Base-by-base conservation (phyloP, 345 rosid genomes). In the Erucastrum elatum region DNA sequence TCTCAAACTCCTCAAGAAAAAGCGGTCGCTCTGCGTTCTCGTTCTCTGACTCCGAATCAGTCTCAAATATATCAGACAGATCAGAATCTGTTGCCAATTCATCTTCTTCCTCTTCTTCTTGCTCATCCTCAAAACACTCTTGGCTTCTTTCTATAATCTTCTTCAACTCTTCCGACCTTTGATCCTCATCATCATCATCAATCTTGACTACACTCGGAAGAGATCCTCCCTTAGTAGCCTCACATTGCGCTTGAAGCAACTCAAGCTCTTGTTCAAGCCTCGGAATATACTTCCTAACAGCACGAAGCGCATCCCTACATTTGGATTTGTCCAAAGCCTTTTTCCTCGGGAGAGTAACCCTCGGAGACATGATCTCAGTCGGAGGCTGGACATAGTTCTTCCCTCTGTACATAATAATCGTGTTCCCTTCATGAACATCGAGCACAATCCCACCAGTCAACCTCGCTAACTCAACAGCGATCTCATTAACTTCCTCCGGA, bases 321-420 rank as follows among this genome's bases (percentile, higher is more conserved):
- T 89, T 95, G 59, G 98, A 93, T 72, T 92, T 95, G 72, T 95
- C 99, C 87, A 93, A 76, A 69, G 91, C 98, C 94, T 94, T 94
- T 82, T 88, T 92, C 81, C 97, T 86, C 0, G 92, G 83, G 53
- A 94, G 92, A 65, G 98, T 92, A 84, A 86, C 85, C 85, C 96
- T 82, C 0, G 98, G 98, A 2, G 94, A 92, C 98, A 94, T 92
- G 39, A 93, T 95, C 74, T 95, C 98, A 11, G 97, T 92, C 7
- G 98, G 98, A 12, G 99, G 96, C 63, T 93, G 99, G 11, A 85
- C 81, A 82, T 95, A 93, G 75, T 95, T 95, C 88, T 95, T 91
- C 73, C 98, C 98, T 84, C 97, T 84, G 66, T 95, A 93, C 98
- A 93, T 93, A 71, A 95, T 87, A 65, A 95, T 84, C 11, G 93